phyloP scores from a whole-genome alignment of 139 green algal genomes.

The Chlorella sp. region DNA sequence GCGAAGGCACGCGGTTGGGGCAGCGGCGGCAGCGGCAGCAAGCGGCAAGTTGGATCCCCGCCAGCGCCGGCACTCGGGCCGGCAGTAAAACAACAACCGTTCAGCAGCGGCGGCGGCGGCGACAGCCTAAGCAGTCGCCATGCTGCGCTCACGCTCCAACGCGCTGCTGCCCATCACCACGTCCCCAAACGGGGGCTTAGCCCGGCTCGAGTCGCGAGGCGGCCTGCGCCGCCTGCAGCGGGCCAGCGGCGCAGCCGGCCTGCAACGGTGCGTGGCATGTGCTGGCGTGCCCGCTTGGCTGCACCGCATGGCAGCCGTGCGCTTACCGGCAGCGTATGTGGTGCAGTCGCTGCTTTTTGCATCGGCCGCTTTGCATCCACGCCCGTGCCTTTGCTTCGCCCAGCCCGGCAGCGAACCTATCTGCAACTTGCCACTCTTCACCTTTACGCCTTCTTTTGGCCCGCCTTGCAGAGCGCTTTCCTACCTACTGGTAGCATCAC shows the following conservation, averaged over 20 bases:
- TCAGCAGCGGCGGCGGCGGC: not conserved
- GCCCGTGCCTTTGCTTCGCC: not conserved
- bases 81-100: too few relatives aligned
- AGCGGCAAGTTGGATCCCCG: not conserved
- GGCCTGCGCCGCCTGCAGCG: not conserved
- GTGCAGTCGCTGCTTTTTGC: too few relatives aligned
- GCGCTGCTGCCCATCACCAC: conserved; percentile 26
- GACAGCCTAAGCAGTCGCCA: not conserved
- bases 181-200: not conserved
- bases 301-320: not conserved
- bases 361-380: not conserved
- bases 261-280: not conserved
- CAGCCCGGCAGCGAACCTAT: not conserved
- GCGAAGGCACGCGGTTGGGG: not conserved
- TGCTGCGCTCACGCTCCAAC: conserved; percentile 19
- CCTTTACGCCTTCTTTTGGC: too few relatives aligned
- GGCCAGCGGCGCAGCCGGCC: too few relatives aligned
- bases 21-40: not conserved
- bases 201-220: not conserved
- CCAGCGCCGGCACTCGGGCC: too few relatives aligned
- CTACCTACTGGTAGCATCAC: not conserved
- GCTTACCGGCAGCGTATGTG: too few relatives aligned
- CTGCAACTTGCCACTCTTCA: not conserved
- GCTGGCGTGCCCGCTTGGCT: not conserved
- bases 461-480: not conserved